Evolutionary conservation across 169 alveolate genomes (phyloP).

Genomic region (Eimeria necatrix): DNA sequence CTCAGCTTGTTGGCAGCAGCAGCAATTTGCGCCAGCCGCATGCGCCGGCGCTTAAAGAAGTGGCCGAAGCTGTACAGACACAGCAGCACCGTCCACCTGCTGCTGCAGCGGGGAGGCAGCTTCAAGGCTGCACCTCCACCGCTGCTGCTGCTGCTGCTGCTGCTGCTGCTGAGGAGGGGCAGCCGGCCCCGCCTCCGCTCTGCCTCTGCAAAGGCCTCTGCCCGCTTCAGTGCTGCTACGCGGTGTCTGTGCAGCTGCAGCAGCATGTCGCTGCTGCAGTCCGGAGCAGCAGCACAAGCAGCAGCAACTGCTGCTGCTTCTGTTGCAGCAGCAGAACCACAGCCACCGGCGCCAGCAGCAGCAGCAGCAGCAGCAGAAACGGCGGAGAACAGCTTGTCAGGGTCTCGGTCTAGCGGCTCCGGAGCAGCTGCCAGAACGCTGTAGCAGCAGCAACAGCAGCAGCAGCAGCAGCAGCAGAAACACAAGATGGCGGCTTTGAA

Average conservation of each 20-base stretch:
- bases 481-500: too few relatives aligned
- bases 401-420: neutral
- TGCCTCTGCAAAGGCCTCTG: constrained; percentile 17
- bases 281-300: neutral
- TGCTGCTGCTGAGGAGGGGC: neutral
- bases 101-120: constrained; percentile 25
- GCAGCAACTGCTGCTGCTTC: constrained; percentile 16
- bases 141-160: neutral
- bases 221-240: constrained; percentile 7
- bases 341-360: neutral
- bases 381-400: neutral
- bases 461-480: neutral
- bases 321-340: constrained; percentile 1
- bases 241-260: constrained; percentile 54
- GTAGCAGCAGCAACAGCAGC: constrained; percentile 10
- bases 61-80: constrained; percentile 31
- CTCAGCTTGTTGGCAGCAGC: constrained; percentile 7
- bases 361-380: constrained; percentile 20
- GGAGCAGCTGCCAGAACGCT: constrained; percentile 30
- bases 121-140: neutral
- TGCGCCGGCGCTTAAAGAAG: neutral
- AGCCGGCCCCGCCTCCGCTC: neutral
- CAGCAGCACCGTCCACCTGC: constrained; percentile 28
- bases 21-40: constrained; percentile 15
- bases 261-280: constrained; percentile 33